A percentile compares a stretch with the other conserved stretches of the same genome.
Evolutionary conservation across 2,329 filamentous ascomycete genomes (phyloP).

Genomic region (Chaetomium sp.): DNA sequence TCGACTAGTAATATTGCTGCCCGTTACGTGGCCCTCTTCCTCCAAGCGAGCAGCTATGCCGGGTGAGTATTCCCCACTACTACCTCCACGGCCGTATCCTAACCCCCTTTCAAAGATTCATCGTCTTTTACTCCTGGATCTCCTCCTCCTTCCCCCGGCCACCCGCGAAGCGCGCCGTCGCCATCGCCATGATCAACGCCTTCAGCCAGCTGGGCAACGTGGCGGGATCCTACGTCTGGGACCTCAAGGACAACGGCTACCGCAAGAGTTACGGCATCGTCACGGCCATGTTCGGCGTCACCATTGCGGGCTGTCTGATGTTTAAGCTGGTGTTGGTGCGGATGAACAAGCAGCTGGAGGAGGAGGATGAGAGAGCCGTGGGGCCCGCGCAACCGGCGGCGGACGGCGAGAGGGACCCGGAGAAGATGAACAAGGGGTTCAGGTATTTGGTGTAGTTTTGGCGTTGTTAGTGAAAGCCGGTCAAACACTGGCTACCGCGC

Average conservation of each 20-base stretch:
- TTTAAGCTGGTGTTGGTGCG: constrained; percentile 51
- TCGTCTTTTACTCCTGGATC: constrained; percentile 62
- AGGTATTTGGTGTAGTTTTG: constrained; percentile 29
- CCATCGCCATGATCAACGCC: constrained; percentile 62
- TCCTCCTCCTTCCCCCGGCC: constrained; percentile 59
- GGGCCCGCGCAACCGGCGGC: constrained; percentile 18
- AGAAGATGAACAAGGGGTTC: constrained; percentile 31
- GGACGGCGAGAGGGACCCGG: constrained; percentile 40
- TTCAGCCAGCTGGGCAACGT: constrained; percentile 61
- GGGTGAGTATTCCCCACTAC: constrained; percentile 31
- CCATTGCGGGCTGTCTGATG: constrained; percentile 54
- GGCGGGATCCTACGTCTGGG: constrained; percentile 65
- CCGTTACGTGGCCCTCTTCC: constrained; percentile 62
- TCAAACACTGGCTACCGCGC: not conserved
- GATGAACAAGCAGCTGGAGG: constrained; percentile 52
- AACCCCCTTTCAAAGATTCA: constrained; percentile 41
- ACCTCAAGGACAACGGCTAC: constrained; percentile 60
- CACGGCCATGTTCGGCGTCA: constrained; percentile 63
- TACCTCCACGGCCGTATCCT: not conserved
- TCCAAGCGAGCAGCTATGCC: constrained; percentile 60
- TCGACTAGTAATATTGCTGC: constrained; percentile 57
- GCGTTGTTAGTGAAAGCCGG: not conserved
- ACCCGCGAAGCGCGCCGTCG: constrained; percentile 62
- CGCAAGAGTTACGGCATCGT: constrained; percentile 67
- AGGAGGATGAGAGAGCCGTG: constrained; percentile 39